phyloP scores from a whole-genome alignment of 2,329 filamentous ascomycete genomes.

The Talaromyces verruculosus region DNA sequence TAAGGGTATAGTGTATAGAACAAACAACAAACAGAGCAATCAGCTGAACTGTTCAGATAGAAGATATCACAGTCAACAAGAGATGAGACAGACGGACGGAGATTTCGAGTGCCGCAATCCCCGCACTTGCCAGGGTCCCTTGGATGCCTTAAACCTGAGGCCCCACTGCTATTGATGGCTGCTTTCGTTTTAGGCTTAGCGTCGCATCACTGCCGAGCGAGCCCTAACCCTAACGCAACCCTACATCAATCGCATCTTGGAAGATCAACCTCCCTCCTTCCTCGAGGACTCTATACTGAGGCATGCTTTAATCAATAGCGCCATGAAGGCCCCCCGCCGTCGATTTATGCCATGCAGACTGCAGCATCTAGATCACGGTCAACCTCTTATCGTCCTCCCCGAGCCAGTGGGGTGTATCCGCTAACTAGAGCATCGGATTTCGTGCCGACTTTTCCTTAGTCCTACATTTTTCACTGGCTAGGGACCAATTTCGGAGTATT shows the following conservation, averaged over 20 bases:
- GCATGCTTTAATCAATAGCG: background rate
- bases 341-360: background rate
- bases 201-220: background rate
- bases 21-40: no score
- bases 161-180: background rate
- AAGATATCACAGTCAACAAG: background rate
- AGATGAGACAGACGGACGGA: background rate
- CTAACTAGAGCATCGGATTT: slow-evolving; percentile 2
- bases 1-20: background rate
- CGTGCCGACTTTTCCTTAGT: background rate
- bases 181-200: background rate
- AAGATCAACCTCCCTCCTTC: background rate
- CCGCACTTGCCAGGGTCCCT: slow-evolving; percentile 4
- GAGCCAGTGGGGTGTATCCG: background rate
- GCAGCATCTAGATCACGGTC: background rate
- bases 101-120: slow-evolving; percentile 1
- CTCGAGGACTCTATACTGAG: background rate
- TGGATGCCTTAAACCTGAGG: slow-evolving; percentile 1
- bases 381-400: background rate
- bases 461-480: background rate
- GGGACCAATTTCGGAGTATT: background rate
- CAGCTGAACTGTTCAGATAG: background rate
- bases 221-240: background rate
- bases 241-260: background rate
- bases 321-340: background rate